Conservation (phyloP, 2,329 filamentous ascomycete genomes). For the Thielaviopsis punctulata region DNA sequence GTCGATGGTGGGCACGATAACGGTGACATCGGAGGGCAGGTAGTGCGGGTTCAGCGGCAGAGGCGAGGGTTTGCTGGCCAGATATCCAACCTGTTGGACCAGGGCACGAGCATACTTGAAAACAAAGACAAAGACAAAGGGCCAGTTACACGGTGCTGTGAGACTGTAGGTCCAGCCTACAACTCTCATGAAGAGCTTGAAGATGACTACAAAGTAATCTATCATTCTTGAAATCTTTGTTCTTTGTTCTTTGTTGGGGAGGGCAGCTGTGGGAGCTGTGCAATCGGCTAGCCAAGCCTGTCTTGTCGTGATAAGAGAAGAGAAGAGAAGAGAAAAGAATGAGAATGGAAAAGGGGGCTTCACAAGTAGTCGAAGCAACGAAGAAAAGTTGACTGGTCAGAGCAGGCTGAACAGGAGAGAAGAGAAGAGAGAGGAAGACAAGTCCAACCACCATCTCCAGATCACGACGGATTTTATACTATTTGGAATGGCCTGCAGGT, state of each 20-base stretch:
- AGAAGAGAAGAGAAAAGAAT: not conserved
- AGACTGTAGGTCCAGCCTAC: not conserved
- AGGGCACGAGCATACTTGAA: constrained; percentile 28
- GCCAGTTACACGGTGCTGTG: not conserved
- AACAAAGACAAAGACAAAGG: constrained; percentile 17
- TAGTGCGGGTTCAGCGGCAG: constrained; percentile 18
- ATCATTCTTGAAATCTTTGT: not conserved
- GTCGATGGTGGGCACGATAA: constrained; percentile 35
- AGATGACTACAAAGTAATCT: not conserved
- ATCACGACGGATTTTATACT: not conserved
- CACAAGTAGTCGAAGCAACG: too few species aligned
- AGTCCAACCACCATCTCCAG: not conserved
- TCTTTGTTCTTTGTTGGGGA: not conserved
- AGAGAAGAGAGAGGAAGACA: too few species aligned
- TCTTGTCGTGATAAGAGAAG: not conserved
- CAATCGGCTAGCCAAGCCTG: not conserved
- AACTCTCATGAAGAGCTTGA: not conserved
- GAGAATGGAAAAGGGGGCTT: not conserved
- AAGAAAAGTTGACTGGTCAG: too few species aligned
- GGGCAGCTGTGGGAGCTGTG: not conserved
- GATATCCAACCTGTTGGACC: constrained; percentile 25
- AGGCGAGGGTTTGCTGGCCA: constrained; percentile 21
- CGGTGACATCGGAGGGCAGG: constrained; percentile 25
- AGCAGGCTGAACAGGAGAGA: not conserved
- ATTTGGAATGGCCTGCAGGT: not conserved